A percentile compares a stretch with the other conserved stretches of the same genome.
These are phyloP conservation scores for Penicillium sp. DNA, from an alignment of 2,329 filamentous ascomycete genomes.

Conservation along the genomic window DNA sequence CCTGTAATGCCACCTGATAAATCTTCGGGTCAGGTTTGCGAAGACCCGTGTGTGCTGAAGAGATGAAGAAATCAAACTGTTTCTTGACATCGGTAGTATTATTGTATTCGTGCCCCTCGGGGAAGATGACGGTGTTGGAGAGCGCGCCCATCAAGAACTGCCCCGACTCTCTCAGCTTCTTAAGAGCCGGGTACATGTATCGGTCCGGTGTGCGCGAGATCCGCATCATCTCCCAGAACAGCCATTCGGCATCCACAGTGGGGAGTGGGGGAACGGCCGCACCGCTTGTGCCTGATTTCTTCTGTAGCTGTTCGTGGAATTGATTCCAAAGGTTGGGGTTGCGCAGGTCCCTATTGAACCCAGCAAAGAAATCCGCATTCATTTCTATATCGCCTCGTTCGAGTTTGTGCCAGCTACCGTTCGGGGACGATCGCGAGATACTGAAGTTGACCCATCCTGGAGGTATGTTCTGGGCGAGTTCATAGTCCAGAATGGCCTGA, in stretches of 20 bases:
- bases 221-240: constrained; percentile 93
- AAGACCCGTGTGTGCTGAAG: constrained; percentile 81
- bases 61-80: constrained; percentile 85
- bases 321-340: constrained; percentile 67
- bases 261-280: constrained; percentile 64
- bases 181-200: constrained; percentile 82
- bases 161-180: constrained; percentile 65
- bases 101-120: constrained; percentile 69
- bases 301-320: constrained; percentile 49
- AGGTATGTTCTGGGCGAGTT: constrained; percentile 73
- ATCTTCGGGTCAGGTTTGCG: constrained; percentile 84
- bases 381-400: constrained; percentile 81
- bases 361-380: constrained; percentile 72
- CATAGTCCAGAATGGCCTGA: constrained; percentile 90
- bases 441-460: constrained; percentile 89
- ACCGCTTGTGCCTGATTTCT: constrained; percentile 25
- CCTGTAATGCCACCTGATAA: constrained; percentile 71
- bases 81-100: constrained; percentile 62
- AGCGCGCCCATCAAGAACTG: constrained; percentile 76
- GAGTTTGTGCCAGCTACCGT: constrained; percentile 84
- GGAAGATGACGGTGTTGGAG: constrained; percentile 89
- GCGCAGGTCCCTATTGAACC: constrained; percentile 75
- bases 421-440: constrained; percentile 75
- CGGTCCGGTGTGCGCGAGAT: constrained; percentile 72
- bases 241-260: constrained; percentile 70